Base-by-base conservation (phyloP, 192 early-diverging fungal species). In the Irineochytrium annulatum region DNA sequence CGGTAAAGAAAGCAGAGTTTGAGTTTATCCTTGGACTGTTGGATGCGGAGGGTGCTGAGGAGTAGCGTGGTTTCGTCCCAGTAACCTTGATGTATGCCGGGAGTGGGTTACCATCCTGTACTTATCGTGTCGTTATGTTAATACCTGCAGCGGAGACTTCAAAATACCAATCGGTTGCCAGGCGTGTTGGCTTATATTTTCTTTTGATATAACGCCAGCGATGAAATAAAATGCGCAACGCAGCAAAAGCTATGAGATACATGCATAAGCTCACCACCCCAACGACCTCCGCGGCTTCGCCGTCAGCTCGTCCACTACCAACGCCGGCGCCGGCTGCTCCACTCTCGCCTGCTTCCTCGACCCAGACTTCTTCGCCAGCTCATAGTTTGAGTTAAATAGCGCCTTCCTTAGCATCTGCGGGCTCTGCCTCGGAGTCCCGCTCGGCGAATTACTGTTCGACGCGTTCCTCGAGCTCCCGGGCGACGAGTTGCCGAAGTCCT, bases 1-100 rank as follows among this genome's bases (percentile, higher is more conserved):
- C 88, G 3, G 88, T 91, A 1, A 75, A 64, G 2, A 52, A 77
- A 22, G 45, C 34, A 8, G 87, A 88, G 43, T 89, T 69, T 54
- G 80, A 86, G 1, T 90, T 83, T 65, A 90, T 94, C n/a, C 26
- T 49, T 14, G 22, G 46, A 8, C 13, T 49, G 46, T 14, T 22
- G 24, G 26, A 49, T 8, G 46, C 13, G 26, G 46, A 22, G 11
- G 46, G 8, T 24, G 22, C 6, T 6, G 46, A 24, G 13, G 13
- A 22, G n/a, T 41, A 41, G n/a, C n/a, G n/a, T n/a, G n/a, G n/a
- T n/a, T n/a, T n/a, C n/a, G n/a, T n/a, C n/a, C n/a, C n/a, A n/a
- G n/a, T n/a, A n/a, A n/a, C n/a, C n/a, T n/a, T n/a, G n/a, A n/a
- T n/a, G n/a, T n/a, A n/a, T n/a, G n/a, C n/a, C n/a, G n/a, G n/a